Evolutionary conservation across 768 basidiomycete genomes (phyloP).

Genomic region (Rhizopogon salebrosus): DNA sequence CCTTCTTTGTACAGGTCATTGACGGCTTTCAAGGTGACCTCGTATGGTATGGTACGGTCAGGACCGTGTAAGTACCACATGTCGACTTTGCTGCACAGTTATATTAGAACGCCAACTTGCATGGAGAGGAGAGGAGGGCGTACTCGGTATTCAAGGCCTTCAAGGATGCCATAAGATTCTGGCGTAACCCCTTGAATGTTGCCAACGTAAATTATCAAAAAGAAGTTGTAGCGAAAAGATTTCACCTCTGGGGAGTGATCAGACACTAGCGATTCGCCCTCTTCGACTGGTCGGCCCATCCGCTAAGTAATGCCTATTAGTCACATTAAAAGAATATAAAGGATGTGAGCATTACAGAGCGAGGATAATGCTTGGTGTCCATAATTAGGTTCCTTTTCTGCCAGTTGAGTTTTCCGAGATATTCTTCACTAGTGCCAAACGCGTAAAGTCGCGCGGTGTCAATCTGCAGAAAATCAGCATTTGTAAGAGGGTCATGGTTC

Average conservation of each 20-base stretch:
- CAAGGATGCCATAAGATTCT: slow-evolving; percentile 29
- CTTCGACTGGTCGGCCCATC: neutral
- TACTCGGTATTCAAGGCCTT: slow-evolving; percentile 46
- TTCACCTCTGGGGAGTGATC: slow-evolving; percentile 21
- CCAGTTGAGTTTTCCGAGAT: slow-evolving; percentile 48
- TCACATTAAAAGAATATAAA: neutral
- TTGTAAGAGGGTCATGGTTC: neutral
- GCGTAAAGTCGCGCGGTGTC: slow-evolving; percentile 24
- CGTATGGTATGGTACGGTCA: slow-evolving; percentile 18
- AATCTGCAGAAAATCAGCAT: slow-evolving; percentile 10
- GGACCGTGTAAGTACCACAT: slow-evolving; percentile 16
- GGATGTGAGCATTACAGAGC: slow-evolving; percentile 12
- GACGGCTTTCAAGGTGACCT: slow-evolving; percentile 16
- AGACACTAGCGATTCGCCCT: slow-evolving; percentile 4
- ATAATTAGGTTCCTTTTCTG: slow-evolving; percentile 45
- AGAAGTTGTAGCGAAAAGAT: no score
- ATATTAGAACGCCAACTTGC: neutral
- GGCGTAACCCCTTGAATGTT: slow-evolving; percentile 26
- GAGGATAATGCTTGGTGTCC: slow-evolving; percentile 57
- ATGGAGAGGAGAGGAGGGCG: slow-evolving; percentile 6
- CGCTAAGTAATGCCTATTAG: neutral
- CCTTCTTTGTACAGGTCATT: slow-evolving; percentile 22
- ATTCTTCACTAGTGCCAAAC: slow-evolving; percentile 29
- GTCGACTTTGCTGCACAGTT: slow-evolving; percentile 2
- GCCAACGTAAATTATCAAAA: neutral